A percentile compares a stretch with the other conserved stretches of the same genome.
phyloP scores from a whole-genome alignment of 768 basidiomycete genomes.

The Dentipellis fragilis region DNA sequence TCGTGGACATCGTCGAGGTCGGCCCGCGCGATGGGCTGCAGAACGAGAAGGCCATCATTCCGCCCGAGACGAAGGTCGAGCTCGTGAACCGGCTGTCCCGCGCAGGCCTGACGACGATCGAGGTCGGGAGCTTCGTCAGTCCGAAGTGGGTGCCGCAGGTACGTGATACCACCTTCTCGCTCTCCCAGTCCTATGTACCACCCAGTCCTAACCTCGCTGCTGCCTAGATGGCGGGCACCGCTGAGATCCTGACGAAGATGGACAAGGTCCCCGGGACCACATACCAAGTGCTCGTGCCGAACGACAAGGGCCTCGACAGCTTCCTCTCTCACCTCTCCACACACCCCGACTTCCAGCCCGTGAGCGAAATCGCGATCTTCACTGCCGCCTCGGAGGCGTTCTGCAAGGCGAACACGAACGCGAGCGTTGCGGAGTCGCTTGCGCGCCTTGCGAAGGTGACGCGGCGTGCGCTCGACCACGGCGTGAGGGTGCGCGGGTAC shows the following conservation, averaged over 20 bases:
- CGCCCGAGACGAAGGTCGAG: conserved; percentile 66
- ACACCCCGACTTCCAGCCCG: conserved; percentile 32
- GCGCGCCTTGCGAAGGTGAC: conserved; percentile 52
- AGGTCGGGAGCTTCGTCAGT: conserved; percentile 86
- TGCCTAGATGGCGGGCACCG: conserved; percentile 77
- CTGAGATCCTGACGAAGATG: conserved; percentile 56
- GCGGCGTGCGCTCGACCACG: conserved; percentile 43
- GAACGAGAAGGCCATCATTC: conserved; percentile 70
- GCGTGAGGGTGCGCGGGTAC: conserved; percentile 73
- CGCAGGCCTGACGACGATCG: conserved; percentile 63
- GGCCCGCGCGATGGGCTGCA: conserved; percentile 88
- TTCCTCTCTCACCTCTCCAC: conserved; percentile 47
- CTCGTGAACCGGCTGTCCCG: conserved; percentile 64
- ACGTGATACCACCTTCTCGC: conserved; percentile 8
- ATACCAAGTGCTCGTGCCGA: conserved; percentile 77
- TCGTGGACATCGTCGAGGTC: conserved; percentile 75
- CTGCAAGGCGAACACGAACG: conserved; percentile 77
- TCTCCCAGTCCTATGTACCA: not conserved
- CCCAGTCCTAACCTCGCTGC: not conserved
- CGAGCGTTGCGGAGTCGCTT: conserved; percentile 61
- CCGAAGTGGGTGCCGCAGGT: conserved; percentile 93
- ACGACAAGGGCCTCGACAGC: conserved; percentile 64
- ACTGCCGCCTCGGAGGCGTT: conserved; percentile 85
- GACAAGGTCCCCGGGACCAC: conserved; percentile 43
- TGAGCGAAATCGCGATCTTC: conserved; percentile 85